Conservation (phyloP, 805 yeast species). For the Ogataea henricii region DNA sequence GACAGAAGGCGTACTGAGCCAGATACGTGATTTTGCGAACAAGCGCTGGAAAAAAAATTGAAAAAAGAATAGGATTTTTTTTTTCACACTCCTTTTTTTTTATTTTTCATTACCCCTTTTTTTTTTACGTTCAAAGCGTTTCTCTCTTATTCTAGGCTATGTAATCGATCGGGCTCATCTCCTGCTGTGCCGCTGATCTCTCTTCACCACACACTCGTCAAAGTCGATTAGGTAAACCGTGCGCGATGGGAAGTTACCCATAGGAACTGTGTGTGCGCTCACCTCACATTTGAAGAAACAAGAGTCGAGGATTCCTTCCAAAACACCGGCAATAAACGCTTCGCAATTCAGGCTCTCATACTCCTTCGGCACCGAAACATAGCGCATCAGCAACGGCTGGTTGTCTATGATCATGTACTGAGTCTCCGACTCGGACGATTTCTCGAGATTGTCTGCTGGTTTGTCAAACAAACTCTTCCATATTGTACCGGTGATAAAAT, state of each 20-base stretch:
- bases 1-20: no score
- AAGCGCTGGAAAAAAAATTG: background rate
- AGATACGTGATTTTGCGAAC: no score
- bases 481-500: constrained; percentile 69
- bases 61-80: no score
- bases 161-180: constrained; percentile 4
- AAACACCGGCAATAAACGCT: constrained; percentile 81
- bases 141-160: no score
- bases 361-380: constrained; percentile 76
- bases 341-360: constrained; percentile 76
- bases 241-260: constrained; percentile 56
- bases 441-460: constrained; percentile 52
- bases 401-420: constrained; percentile 80
- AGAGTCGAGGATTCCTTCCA: constrained; percentile 79
- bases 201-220: constrained; percentile 53
- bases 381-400: constrained; percentile 68
- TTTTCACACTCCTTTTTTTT: no score
- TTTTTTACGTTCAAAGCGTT: no score
- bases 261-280: constrained; percentile 78
- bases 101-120: no score
- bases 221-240: constrained; percentile 80
- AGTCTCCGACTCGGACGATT: constrained; percentile 57
- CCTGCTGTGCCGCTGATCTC: constrained; percentile 43
- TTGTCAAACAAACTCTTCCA: constrained; percentile 79
- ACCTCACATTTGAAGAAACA: constrained; percentile 74